Percentiles rank a stretch among this genome's conserved stretches.
Conservation (phyloP, 305 asterid genomes). For the Fraxinus velutina region DNA sequence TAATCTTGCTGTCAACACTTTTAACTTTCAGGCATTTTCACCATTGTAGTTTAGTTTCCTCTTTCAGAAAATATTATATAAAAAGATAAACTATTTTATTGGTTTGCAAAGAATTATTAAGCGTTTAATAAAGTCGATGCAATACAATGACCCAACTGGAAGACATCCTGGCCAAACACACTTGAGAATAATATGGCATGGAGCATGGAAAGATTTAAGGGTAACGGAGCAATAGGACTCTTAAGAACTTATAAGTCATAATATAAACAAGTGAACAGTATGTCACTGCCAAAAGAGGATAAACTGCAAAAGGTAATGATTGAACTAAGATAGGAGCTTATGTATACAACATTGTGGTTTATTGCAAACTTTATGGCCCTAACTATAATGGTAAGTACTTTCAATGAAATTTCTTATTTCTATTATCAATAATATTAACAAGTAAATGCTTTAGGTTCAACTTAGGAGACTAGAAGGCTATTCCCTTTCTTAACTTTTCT, state of each 20-base stretch:
- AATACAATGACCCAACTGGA: background rate
- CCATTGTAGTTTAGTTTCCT: background rate
- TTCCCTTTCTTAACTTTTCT: background rate
- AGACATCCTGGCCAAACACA: background rate
- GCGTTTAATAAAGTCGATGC: background rate
- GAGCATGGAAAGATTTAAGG: background rate
- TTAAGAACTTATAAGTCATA: background rate
- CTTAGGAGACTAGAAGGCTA: background rate
- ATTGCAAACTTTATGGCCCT: background rate
- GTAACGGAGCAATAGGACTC: background rate
- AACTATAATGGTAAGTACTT: constrained; percentile 9
- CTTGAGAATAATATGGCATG: background rate
- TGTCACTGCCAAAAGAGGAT: background rate
- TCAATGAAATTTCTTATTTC: background rate
- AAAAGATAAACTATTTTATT: background rate
- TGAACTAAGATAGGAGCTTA: background rate
- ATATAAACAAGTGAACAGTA: background rate
- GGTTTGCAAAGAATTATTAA: background rate
- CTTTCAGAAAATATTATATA: background rate
- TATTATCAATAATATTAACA: background rate
- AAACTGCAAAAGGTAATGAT: background rate
- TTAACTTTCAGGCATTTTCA: background rate
- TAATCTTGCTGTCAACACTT: background rate
- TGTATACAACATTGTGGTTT: background rate
- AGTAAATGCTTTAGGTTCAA: background rate